Conservation (phyloP, 2,329 filamentous ascomycete genomes). For the Didymella pinodella region DNA sequence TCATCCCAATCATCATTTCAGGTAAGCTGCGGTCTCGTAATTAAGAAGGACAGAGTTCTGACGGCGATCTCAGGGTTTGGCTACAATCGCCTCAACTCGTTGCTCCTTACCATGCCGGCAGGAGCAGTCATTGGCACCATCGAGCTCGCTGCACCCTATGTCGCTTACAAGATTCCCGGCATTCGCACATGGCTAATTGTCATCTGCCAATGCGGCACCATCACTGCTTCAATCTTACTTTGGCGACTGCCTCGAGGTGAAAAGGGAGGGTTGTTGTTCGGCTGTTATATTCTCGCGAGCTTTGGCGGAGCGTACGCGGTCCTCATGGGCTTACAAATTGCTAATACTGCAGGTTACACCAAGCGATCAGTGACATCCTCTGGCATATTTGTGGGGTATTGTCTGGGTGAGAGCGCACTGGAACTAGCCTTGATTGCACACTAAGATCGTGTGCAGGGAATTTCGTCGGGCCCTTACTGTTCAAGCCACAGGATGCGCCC, state of each 20-base stretch:
- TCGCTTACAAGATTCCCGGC: slow-evolving; percentile 33
- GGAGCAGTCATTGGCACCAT: slow-evolving; percentile 38
- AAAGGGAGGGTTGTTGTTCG: slow-evolving; percentile 59
- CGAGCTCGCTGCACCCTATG: slow-evolving; percentile 34
- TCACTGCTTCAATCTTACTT: slow-evolving; percentile 54
- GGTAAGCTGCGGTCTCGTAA: neutral
- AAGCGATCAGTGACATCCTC: slow-evolving; percentile 60
- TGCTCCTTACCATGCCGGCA: slow-evolving; percentile 37
- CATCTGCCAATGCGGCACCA: slow-evolving; percentile 48
- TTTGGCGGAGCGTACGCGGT: slow-evolving; percentile 59
- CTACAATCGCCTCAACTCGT: slow-evolving; percentile 37
- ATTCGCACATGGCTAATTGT: slow-evolving; percentile 45
- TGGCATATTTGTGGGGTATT: slow-evolving; percentile 62
- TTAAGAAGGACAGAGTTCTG: neutral
- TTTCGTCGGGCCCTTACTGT: slow-evolving; percentile 44
- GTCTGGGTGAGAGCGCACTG: slow-evolving; percentile 50
- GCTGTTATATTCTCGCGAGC: slow-evolving; percentile 58
- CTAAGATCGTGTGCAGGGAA: slow-evolving; percentile 33
- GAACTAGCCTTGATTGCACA: neutral
- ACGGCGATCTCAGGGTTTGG: slow-evolving; percentile 30
- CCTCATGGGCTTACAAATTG: slow-evolving; percentile 59
- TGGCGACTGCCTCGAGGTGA: slow-evolving; percentile 54
- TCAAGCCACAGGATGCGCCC: slow-evolving; percentile 30
- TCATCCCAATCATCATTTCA: slow-evolving; percentile 44
- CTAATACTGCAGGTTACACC: slow-evolving; percentile 63